Base-by-base conservation (phyloP, 768 basidiomycete species). In the Kwoniella dendrophila region DNA sequence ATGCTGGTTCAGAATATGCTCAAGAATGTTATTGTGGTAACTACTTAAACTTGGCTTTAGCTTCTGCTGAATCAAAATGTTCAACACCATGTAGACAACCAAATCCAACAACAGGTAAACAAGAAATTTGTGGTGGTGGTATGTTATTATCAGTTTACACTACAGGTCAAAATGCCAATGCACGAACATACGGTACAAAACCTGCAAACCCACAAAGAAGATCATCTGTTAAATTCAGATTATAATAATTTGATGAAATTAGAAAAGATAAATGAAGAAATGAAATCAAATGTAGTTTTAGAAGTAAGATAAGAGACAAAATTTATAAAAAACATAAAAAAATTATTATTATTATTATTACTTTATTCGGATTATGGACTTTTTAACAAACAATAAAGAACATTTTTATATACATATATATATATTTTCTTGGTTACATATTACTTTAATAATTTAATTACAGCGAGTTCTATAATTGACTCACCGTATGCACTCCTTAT, bases 21-120 rank as follows among this genome's bases (percentile, higher is more conserved):
- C 56, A 72, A 52, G 66, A 74, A 59, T 77, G 76, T 61, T 78
- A 68, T 79, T 93, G 91, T 67, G 89, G 88, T 2, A 82, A 90
- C 71, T 78, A 81, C 20, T 79, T 91, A 36, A 82, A 84, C 32
- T 87, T 86, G 7, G 88, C 82, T 0, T 43, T 68, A 16, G 83
- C 82, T 0, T 63, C 80, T 14, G 30, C 72, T 2, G 83, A 83
- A 1, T 75, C 80, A 2, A 82, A 83, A 36, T 94, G 92, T 72
- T 85, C 83, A 72, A 89, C 88, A 87, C 82, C 82, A 0, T 94
- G 92, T 64, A 83, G 83, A 16, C 90, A 89, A 26, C 48, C 47
- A 41, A 55, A 63, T 38, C 36, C 45, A 26, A 36, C 45, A 22
- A 58, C 45, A 3, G 56, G 56, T 4, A 36, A 61, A 5, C 32